Evolutionary conservation across 1,139 yeast species (phyloP), one percentile per base, ranked within the genome.

Genomic region (Sugiyamaella japonica): DNA sequence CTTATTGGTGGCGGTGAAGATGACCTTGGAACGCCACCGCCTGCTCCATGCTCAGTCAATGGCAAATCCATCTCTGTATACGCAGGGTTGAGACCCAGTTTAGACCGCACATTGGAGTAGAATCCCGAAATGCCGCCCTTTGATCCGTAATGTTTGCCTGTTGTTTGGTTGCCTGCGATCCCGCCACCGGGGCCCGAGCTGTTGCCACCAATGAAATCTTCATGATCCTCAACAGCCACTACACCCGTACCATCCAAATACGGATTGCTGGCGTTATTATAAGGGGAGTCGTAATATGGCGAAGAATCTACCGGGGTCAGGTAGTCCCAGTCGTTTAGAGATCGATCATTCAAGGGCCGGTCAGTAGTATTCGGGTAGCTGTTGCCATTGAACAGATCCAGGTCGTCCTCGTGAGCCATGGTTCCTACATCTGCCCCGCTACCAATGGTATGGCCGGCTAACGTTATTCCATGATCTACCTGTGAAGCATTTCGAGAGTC

Each of bases 51-150:
- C 13, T 66, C 70, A 6, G 71, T 65, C 56, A 69, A 54, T 3
- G 72, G 72, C 52, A 68, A 53, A 52, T 69, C 72, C 72, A 69
- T 68, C 54, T 68, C 72, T 2, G 69, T 58, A 56, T 69, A 69
- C 15, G 63, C 59, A 2, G 66, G 62, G 15, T 64, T 63, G 49
- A 67, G 56, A 17, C 72, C 72, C 15, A 69, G 62, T 40, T 61
- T 63, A 9, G 68, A 53, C 54, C 64, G 65, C 44, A 69, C 59
- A 43, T 61, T 64, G 44, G 64, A 59, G 53, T 64, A 68, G 50
- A 66, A 52, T 28, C 68, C 67, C 10, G 67, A 61, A 7, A 67
- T 48, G 17, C 70, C 66, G 28, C 58, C 52, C 43, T 45, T 39
- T 23, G 50, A 16, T 31, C 54, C 52, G 36, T 49, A 49, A 34